Conservation (phyloP, 352 stramenopile genomes). For the Albugo candida region DNA sequence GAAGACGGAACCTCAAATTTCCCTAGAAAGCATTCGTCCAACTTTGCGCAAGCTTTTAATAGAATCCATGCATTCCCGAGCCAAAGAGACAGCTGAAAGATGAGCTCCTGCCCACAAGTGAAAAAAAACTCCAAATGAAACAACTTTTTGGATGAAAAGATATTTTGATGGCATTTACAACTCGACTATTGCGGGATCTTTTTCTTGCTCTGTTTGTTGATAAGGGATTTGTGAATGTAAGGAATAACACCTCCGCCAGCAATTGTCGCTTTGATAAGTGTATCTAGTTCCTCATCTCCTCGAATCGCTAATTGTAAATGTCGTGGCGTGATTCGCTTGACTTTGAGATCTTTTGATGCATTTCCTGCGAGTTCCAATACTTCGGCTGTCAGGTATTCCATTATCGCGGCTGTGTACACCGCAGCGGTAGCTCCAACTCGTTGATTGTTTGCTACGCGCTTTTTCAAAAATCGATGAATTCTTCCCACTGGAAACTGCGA, state of each 20-base stretch:
- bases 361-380: conserved; percentile 98
- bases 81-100: too few relatives aligned
- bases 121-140: too few relatives aligned
- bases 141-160: too few relatives aligned
- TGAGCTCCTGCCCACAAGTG: too few relatives aligned
- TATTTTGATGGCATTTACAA: too few relatives aligned
- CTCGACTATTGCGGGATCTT: conserved; percentile 37
- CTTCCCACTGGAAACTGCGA: conserved; percentile 96
- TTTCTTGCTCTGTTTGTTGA: conserved; percentile 94
- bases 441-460: conserved; percentile 95
- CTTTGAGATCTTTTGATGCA: conserved; percentile 92
- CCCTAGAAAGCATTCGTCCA: too few relatives aligned
- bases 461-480: conserved; percentile 99
- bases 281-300: conserved; percentile 99
- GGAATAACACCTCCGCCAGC: conserved; percentile 99
- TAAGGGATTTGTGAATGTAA: conserved; percentile 99
- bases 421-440: conserved; percentile 97
- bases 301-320: conserved; percentile 99
- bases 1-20: too few relatives aligned
- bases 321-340: conserved; percentile 97
- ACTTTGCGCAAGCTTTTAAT: too few relatives aligned
- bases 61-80: too few relatives aligned
- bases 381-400: conserved; percentile 99
- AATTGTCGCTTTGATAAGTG: conserved; percentile 99
- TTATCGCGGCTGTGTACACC: conserved; percentile 99